Percentiles rank a stretch among this genome's conserved stretches.
These are phyloP conservation scores for Cenchrus americanus DNA, from an alignment of 176 grass and related monocot genomes.

Conservation along the genomic window DNA sequence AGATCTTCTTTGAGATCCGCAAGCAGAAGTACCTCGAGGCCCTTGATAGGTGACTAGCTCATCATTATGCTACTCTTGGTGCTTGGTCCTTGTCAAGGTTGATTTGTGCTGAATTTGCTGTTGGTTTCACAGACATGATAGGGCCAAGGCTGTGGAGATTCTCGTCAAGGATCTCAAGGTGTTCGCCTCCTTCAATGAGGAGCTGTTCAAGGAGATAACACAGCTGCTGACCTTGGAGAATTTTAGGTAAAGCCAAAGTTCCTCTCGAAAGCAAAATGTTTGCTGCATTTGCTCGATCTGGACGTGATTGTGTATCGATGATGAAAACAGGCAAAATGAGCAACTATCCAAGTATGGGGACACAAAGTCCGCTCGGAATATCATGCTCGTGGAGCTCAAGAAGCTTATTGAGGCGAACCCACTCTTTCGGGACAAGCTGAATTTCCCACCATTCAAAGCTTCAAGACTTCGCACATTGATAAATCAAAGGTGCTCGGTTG, in stretches of 20 bases:
- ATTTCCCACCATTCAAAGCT: conserved; percentile 95
- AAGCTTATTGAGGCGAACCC: conserved; percentile 98
- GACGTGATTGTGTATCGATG: conserved; percentile 26
- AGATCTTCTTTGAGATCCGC: conserved; percentile 99
- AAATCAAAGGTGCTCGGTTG: conserved; percentile 81
- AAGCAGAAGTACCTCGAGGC: conserved; percentile 99
- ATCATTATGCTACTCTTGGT: conserved; percentile 25
- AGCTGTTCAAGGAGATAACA: conserved; percentile 99
- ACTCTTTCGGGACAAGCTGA: conserved; percentile 92
- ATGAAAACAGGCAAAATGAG: conserved; percentile 88
- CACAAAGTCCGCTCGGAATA: conserved; percentile 98
- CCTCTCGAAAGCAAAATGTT: conserved; percentile 26
- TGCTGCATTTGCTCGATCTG: not conserved
- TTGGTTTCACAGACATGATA: conserved; percentile 75
- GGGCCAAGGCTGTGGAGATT: conserved; percentile 96
- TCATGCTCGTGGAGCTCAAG: conserved; percentile 99
- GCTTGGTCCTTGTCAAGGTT: not conserved
- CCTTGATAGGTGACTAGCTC: conserved; percentile 73
- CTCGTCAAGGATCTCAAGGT: conserved; percentile 99
- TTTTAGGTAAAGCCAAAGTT: conserved; percentile 65
- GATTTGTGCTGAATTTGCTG: conserved; percentile 22
- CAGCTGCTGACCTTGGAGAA: conserved; percentile 98
- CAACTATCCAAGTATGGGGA: conserved; percentile 99
- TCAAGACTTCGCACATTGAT: conserved; percentile 95
- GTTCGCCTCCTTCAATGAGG: conserved; percentile 98